phyloP scores from a whole-genome alignment of 257 asterid species.

The Nicotiana sylvestris region DNA sequence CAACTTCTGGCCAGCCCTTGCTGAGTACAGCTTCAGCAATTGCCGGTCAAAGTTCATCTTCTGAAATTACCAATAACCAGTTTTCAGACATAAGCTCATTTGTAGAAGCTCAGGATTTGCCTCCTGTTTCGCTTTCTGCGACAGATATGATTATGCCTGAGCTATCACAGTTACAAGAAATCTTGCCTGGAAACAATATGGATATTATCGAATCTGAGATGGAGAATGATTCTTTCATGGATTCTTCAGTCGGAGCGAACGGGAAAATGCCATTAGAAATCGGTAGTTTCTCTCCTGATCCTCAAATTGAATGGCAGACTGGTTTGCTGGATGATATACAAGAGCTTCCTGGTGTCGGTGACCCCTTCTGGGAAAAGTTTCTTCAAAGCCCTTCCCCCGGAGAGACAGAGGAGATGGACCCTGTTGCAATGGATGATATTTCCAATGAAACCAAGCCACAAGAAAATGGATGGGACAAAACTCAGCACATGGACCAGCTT shows the following conservation, averaged over 20 bases:
- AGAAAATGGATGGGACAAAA: slow-evolving; percentile 55
- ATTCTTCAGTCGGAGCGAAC: slow-evolving; percentile 25
- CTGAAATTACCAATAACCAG: slow-evolving; percentile 26
- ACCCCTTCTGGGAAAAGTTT: slow-evolving; percentile 88
- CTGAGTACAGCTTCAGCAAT: slow-evolving; percentile 26
- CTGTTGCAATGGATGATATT: slow-evolving; percentile 32
- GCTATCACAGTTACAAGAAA: slow-evolving; percentile 39
- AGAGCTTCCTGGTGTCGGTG: slow-evolving; percentile 65
- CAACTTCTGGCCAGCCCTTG: slow-evolving; percentile 34
- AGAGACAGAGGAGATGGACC: slow-evolving; percentile 32
- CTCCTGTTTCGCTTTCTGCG: slow-evolving; percentile 30
- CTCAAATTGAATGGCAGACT: slow-evolving; percentile 61
- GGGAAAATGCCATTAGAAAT: slow-evolving; percentile 39
- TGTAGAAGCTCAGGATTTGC: slow-evolving; percentile 34
- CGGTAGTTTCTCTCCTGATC: slow-evolving; percentile 42
- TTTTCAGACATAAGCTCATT: slow-evolving; percentile 22
- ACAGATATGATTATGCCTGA: slow-evolving; percentile 45
- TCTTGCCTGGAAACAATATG: slow-evolving; percentile 36
- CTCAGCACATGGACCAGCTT: slow-evolving; percentile 60
- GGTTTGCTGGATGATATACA: slow-evolving; percentile 51
- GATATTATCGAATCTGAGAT: slow-evolving; percentile 38
- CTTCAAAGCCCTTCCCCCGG: slow-evolving; percentile 49
- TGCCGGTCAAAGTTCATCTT: slow-evolving; percentile 20
- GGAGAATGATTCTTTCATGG: slow-evolving; percentile 31
- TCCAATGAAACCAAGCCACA: slow-evolving; percentile 30